These are phyloP conservation scores for Kodamaea arcana DNA, from an alignment of 1,139 yeast genomes.

Conservation along the genomic window DNA sequence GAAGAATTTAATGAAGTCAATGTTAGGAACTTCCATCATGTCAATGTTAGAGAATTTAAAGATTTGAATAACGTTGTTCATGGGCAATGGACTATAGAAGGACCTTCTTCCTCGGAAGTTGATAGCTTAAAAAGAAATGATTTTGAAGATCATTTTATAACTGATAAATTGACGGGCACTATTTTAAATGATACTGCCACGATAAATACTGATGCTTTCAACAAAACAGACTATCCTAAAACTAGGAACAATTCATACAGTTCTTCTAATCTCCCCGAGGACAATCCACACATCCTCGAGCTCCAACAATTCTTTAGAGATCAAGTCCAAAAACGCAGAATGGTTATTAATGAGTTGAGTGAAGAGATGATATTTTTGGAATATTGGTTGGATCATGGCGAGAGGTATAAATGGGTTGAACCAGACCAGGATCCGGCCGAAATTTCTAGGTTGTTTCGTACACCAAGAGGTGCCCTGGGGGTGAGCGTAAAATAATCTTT, in stretches of 20 bases:
- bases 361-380: conserved; percentile 37
- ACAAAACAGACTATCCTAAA: not conserved
- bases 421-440: conserved; percentile 78
- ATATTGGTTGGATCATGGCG: conserved; percentile 35
- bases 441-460: conserved; percentile 14
- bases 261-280: no score
- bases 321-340: conserved; percentile 26
- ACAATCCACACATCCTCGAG: conserved; percentile 5
- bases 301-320: conserved; percentile 20
- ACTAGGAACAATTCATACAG: no score
- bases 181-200: not conserved
- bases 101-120: conserved; percentile 8
- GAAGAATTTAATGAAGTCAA: conserved; percentile 42
- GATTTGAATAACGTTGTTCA: conserved; percentile 17
- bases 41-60: conserved; percentile 24
- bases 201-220: not conserved
- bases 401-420: conserved; percentile 65
- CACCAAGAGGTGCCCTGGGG: not conserved
- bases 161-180: not conserved
- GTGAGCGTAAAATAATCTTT: not conserved
- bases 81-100: conserved; percentile 29
- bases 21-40: conserved; percentile 34
- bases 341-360: conserved; percentile 30
- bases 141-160: not conserved
- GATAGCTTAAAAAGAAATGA: conserved; percentile 1